These are phyloP conservation scores for Stagonosporopsis rhizophila DNA, from an alignment of 2,329 filamentous ascomycete genomes.

Conservation along the genomic window DNA sequence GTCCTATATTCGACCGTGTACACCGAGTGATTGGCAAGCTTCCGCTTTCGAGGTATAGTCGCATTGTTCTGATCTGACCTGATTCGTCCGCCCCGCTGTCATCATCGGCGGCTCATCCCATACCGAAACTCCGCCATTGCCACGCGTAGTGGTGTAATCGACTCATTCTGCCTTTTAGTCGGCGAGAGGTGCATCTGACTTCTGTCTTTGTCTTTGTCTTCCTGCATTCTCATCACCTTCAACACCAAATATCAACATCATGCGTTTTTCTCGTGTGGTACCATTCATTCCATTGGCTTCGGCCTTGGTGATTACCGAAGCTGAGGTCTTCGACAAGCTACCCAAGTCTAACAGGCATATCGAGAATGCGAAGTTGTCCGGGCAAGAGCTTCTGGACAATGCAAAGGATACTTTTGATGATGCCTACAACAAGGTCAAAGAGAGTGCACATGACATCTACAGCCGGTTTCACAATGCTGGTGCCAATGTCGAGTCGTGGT, in stretches of 20 bases:
- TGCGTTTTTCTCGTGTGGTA: conserved; percentile 59
- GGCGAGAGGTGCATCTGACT: conserved; percentile 17
- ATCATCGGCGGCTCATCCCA: conserved; percentile 11
- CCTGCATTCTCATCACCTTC: conserved; percentile 13
- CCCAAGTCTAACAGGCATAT: conserved; percentile 36
- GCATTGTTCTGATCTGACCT: neutral
- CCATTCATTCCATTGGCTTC: conserved; percentile 58
- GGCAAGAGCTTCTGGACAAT: conserved; percentile 26
- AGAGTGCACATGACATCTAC: conserved; percentile 47
- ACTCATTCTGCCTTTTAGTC: conserved; percentile 27
- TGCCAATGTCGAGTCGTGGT: conserved; percentile 58
- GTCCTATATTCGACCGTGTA: neutral
- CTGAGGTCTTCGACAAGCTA: conserved; percentile 53
- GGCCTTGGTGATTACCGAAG: conserved; percentile 62
- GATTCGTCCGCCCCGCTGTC: conserved; percentile 16
- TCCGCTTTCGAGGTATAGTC: neutral
- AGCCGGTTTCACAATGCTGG: conserved; percentile 53
- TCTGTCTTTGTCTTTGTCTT: conserved; percentile 9
- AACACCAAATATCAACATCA: conserved; percentile 48
- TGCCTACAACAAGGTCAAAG: conserved; percentile 51
- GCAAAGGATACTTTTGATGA: conserved; percentile 53
- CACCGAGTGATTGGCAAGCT: neutral
- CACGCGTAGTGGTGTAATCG: conserved; percentile 44
- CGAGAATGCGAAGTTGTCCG: conserved; percentile 14
- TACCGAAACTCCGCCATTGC: conserved; percentile 23